phyloP scores from a whole-genome alignment of 2,329 filamentous ascomycete species.

The Neofusicoccum sp. region DNA sequence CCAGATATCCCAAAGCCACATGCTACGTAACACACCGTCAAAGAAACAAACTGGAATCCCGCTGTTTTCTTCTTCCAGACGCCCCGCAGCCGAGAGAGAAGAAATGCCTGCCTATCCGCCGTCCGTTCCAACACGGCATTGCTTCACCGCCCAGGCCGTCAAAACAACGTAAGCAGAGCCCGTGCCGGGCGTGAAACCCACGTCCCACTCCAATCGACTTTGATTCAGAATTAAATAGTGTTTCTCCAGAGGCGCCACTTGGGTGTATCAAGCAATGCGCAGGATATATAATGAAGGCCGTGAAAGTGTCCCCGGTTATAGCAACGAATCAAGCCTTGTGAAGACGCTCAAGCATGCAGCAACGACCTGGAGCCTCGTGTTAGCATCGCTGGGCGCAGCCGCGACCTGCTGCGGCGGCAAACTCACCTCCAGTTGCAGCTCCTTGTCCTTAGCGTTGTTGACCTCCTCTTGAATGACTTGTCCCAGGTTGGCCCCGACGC shows the following conservation, averaged over 20 bases:
- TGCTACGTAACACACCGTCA: slow-evolving; percentile 19
- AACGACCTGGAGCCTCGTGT: slow-evolving; percentile 61
- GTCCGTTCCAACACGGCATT: not conserved
- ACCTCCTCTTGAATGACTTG: slow-evolving; percentile 87
- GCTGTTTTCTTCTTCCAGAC: slow-evolving; percentile 20
- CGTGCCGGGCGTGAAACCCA: no score
- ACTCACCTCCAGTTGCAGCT: slow-evolving; percentile 90
- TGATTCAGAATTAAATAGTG: slow-evolving; percentile 16
- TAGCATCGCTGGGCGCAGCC: slow-evolving; percentile 25
- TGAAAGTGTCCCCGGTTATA: slow-evolving; percentile 56
- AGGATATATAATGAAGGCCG: slow-evolving; percentile 9
- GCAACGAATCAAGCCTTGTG: slow-evolving; percentile 91
- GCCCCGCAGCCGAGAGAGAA: slow-evolving; percentile 17
- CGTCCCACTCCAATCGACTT: not conserved
- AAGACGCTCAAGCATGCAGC: slow-evolving; percentile 97
- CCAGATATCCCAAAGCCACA: slow-evolving; percentile 16
- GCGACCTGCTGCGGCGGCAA: not conserved
- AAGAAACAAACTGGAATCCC: slow-evolving; percentile 13
- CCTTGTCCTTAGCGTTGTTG: slow-evolving; percentile 84
- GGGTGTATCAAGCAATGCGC: slow-evolving; percentile 4
- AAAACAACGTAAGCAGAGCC: not conserved
- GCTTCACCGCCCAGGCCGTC: not conserved
- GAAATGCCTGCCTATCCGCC: not conserved
- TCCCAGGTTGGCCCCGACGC: slow-evolving; percentile 89
- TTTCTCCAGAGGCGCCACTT: slow-evolving; percentile 4